These are phyloP conservation scores for Bromus sterilis DNA, from an alignment of 176 grass and related monocot species.

Conservation along the genomic window DNA sequence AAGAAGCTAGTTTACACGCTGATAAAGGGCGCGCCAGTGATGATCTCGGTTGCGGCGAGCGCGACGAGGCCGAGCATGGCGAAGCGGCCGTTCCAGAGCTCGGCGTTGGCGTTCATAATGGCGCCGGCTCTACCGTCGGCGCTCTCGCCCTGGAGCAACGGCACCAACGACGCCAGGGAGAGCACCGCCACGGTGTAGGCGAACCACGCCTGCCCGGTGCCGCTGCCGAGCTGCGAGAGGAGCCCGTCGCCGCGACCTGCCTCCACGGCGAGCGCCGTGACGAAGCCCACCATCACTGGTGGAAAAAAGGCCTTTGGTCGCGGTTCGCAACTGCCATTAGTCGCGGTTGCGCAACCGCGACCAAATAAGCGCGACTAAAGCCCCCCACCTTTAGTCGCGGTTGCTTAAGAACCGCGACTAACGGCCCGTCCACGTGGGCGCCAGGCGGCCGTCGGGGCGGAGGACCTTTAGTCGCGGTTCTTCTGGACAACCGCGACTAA, in stretches of 20 bases:
- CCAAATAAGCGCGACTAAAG: too few relatives aligned
- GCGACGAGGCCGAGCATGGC: slow-evolving; percentile 81
- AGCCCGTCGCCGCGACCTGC: slow-evolving; percentile 27
- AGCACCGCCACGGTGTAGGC: slow-evolving; percentile 22
- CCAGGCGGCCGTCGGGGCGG: too few relatives aligned
- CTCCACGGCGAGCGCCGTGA: slow-evolving; percentile 48
- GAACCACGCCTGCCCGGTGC: slow-evolving; percentile 42
- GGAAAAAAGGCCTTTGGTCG: too few relatives aligned
- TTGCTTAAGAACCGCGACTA: too few relatives aligned
- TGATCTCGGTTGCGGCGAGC: slow-evolving; percentile 45
- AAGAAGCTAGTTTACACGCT: background rate
- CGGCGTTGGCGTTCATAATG: slow-evolving; percentile 48
- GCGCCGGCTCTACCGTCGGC: slow-evolving; percentile 7
- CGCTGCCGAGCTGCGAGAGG: slow-evolving; percentile 23
- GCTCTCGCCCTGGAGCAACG: slow-evolving; percentile 45
- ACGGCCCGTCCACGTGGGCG: too few relatives aligned
- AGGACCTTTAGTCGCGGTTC: too few relatives aligned
- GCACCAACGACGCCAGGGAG: slow-evolving; percentile 48
- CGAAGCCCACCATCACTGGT: slow-evolving; percentile 76
- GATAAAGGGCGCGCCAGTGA: slow-evolving; percentile 54
- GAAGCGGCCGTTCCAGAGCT: slow-evolving; percentile 72
- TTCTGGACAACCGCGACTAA: too few relatives aligned
- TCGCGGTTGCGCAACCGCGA: too few relatives aligned
- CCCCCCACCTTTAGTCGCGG: too few relatives aligned
- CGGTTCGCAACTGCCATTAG: too few relatives aligned